These are phyloP conservation scores for Beauveria rudraprayagi DNA, from an alignment of 2,329 filamentous ascomycete genomes.

Conservation along the genomic window DNA sequence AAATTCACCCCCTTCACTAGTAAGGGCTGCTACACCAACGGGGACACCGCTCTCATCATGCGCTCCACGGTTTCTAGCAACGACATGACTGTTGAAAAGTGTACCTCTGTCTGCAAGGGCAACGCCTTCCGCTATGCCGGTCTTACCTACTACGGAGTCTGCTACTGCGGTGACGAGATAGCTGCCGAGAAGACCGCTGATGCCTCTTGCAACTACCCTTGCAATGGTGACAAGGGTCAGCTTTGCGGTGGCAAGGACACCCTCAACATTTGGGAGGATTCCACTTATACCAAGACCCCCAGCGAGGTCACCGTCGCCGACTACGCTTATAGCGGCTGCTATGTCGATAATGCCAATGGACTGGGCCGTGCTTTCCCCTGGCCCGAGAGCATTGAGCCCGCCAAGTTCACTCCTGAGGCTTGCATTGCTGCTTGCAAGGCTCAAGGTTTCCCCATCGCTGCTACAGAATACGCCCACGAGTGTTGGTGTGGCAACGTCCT, in stretches of 20 bases:
- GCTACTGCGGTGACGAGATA: slow-evolving; percentile 45
- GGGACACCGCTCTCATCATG: slow-evolving; percentile 31
- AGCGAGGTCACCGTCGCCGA: slow-evolving; percentile 38
- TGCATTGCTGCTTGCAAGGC: slow-evolving; percentile 36
- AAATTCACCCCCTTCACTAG: slow-evolving; percentile 40
- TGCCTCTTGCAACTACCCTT: slow-evolving; percentile 49
- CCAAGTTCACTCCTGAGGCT: slow-evolving; percentile 31
- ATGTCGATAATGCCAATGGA: slow-evolving; percentile 34
- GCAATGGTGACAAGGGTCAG: slow-evolving; percentile 37
- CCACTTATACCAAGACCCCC: slow-evolving; percentile 37
- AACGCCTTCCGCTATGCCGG: slow-evolving; percentile 44
- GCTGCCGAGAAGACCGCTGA: slow-evolving; percentile 43
- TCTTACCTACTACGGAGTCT: slow-evolving; percentile 42
- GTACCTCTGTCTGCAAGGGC: slow-evolving; percentile 41
- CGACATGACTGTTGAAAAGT: slow-evolving; percentile 41
- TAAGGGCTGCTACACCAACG: slow-evolving; percentile 40
- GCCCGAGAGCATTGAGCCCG: slow-evolving; percentile 28
- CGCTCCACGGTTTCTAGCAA: slow-evolving; percentile 29
- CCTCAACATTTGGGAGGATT: slow-evolving; percentile 42
- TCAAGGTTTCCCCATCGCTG: slow-evolving; percentile 40
- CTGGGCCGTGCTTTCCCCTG: slow-evolving; percentile 37
- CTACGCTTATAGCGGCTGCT: slow-evolving; percentile 57
- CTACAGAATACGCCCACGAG: slow-evolving; percentile 38
- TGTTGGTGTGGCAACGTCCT: slow-evolving; percentile 47
- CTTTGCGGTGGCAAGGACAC: slow-evolving; percentile 38